These are phyloP conservation scores for Hanseniaspora jakobsenii DNA, from an alignment of 805 yeast species.

Conservation along the genomic window DNA sequence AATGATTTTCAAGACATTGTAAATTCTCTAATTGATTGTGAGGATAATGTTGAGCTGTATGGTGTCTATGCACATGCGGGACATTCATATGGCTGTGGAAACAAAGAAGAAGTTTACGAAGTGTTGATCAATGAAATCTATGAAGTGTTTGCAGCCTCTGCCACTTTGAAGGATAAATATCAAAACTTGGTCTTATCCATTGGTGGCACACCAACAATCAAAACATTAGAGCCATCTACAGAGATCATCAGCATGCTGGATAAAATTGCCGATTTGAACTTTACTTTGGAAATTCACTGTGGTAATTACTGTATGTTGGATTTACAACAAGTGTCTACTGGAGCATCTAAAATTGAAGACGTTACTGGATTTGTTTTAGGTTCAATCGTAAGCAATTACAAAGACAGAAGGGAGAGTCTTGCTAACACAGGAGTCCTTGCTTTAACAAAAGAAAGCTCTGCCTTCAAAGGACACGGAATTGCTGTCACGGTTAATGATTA, in stretches of 20 bases:
- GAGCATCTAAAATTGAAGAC: constrained; percentile 36
- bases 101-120: constrained; percentile 36
- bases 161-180: constrained; percentile 25
- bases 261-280: constrained; percentile 24
- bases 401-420: constrained; percentile 41
- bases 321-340: constrained; percentile 64
- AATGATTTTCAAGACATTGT: constrained; percentile 32
- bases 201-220: constrained; percentile 76
- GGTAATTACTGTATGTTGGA: constrained; percentile 69
- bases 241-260: constrained; percentile 13
- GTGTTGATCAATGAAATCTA: constrained; percentile 44
- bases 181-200: constrained; percentile 45
- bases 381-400: constrained; percentile 48
- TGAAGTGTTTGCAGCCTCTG: constrained; percentile 45
- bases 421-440: constrained; percentile 66
- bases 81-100: constrained; percentile 47
- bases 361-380: constrained; percentile 46
- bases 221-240: constrained; percentile 31
- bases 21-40: constrained; percentile 22
- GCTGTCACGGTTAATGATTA: constrained; percentile 25
- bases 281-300: constrained; percentile 60
- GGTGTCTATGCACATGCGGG: constrained; percentile 79
- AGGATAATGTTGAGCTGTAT: constrained; percentile 34
- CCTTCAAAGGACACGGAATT: constrained; percentile 45
- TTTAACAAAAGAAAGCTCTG: constrained; percentile 53